These are phyloP conservation scores for Stemphylium lycopersici DNA, from an alignment of 2,329 filamentous ascomycete genomes.

Conservation along the genomic window DNA sequence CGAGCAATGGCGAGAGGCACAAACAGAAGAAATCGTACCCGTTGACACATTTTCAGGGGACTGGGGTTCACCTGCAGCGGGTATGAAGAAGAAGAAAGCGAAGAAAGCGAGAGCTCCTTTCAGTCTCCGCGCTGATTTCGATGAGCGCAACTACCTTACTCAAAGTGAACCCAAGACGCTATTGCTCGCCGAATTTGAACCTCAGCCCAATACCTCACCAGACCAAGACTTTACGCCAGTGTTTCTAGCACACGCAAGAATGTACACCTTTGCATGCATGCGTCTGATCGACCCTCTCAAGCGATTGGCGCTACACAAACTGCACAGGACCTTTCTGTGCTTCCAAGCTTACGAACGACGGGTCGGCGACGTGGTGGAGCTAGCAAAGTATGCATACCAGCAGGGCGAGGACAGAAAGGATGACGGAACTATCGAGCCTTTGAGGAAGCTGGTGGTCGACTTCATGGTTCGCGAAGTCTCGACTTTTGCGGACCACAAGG, in stretches of 20 bases:
- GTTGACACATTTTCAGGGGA: too few relatives aligned
- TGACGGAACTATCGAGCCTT: conserved; percentile 22
- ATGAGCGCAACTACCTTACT: conserved; percentile 1
- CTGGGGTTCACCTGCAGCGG: too few relatives aligned
- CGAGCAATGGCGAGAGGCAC: not conserved
- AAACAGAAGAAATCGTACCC: not conserved
- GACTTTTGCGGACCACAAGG: conserved; percentile 19
- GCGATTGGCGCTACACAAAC: conserved; percentile 31
- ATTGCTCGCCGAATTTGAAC: conserved; percentile 3
- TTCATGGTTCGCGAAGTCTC: conserved; percentile 32
- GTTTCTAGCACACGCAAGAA: conserved; percentile 38
- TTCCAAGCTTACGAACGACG: conserved; percentile 32
- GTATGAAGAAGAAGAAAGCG: not conserved
- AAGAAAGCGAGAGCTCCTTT: too few relatives aligned
- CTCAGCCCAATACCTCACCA: not conserved
- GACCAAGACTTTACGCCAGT: conserved; percentile 28
- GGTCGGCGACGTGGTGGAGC: conserved; percentile 29
- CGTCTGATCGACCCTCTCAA: conserved; percentile 31
- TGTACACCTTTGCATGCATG: conserved; percentile 37
- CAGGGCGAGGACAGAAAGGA: conserved; percentile 17
- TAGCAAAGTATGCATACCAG: conserved; percentile 33
- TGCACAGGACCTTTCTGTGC: conserved; percentile 32
- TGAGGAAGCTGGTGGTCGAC: conserved; percentile 30
- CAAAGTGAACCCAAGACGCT: not conserved
- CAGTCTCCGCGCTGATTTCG: not conserved